Conservation (phyloP, 768 basidiomycete genomes). For the Rhodotorula diobovata region DNA sequence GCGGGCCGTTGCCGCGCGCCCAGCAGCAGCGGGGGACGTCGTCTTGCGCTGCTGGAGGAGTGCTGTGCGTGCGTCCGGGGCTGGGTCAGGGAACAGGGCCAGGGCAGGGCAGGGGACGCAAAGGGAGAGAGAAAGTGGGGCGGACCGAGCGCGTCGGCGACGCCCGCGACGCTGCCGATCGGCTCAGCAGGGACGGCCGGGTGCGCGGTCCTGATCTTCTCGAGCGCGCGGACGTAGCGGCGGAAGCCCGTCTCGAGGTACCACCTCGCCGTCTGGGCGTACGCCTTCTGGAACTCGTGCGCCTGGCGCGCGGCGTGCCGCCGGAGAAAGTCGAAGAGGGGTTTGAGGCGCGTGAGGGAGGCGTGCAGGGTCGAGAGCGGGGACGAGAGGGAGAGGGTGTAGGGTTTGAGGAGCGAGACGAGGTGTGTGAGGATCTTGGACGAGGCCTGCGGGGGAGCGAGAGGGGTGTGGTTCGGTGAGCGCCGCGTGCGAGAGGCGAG, state of each 20-base stretch:
- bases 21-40: background rate
- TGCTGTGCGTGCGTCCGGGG: slow-evolving; percentile 1
- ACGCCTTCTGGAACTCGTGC: slow-evolving; percentile 79
- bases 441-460: slow-evolving; percentile 59
- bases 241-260: slow-evolving; percentile 96
- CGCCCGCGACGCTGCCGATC: slow-evolving; percentile 18
- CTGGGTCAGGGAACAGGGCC: background rate
- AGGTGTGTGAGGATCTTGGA: slow-evolving; percentile 85
- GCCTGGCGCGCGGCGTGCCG: slow-evolving; percentile 77
- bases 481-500: too few relatives aligned
- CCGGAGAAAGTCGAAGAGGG: slow-evolving; percentile 77
- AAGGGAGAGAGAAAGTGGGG: background rate
- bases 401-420: slow-evolving; percentile 72
- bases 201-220: slow-evolving; percentile 63
- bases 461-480: background rate
- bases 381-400: slow-evolving; percentile 74
- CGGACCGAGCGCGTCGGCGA: slow-evolving; percentile 22
- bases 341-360: slow-evolving; percentile 72
- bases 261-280: slow-evolving; percentile 71
- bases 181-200: slow-evolving; percentile 9
- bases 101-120: too few relatives aligned
- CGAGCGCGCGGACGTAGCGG: slow-evolving; percentile 76
- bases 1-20: background rate
- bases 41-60: slow-evolving; percentile 6
- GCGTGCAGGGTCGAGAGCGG: slow-evolving; percentile 92